phyloP scores from a whole-genome alignment of 768 basidiomycete genomes.

The Trametes villosa region DNA sequence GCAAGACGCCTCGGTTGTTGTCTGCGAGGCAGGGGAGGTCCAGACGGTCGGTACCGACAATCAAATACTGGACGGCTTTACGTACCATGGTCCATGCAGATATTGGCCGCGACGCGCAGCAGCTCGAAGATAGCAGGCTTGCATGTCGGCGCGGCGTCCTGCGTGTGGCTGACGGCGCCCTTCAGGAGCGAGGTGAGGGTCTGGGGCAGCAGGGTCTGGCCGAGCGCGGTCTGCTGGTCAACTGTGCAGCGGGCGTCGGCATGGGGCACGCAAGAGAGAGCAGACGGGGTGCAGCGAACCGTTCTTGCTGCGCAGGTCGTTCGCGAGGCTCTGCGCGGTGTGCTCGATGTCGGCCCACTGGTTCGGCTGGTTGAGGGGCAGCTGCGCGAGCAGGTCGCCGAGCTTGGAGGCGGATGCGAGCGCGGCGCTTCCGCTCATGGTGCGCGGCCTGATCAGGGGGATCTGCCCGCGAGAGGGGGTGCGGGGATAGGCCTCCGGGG shows the following conservation, averaged over 20 bases:
- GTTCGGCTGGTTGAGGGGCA: slow-evolving; percentile 36
- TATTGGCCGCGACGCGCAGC: slow-evolving; percentile 78
- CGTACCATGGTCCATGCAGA: slow-evolving; percentile 84
- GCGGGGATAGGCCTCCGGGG: background rate
- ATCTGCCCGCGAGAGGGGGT: background rate
- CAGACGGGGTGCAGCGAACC: slow-evolving; percentile 27
- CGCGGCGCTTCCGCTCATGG: slow-evolving; percentile 27
- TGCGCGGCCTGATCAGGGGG: background rate
- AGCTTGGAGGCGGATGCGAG: slow-evolving; percentile 35
- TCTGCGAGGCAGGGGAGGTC: slow-evolving; percentile 50
- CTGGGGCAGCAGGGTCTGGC: slow-evolving; percentile 65
- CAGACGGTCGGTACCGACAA: background rate
- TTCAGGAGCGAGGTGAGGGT: slow-evolving; percentile 65
- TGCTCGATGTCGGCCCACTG: slow-evolving; percentile 57
- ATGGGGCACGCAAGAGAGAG: slow-evolving; percentile 16
- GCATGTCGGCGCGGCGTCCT: slow-evolving; percentile 49
- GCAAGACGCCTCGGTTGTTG: slow-evolving; percentile 69
- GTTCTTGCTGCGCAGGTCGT: slow-evolving; percentile 62
- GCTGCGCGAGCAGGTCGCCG: slow-evolving; percentile 37
- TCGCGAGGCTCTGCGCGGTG: slow-evolving; percentile 61
- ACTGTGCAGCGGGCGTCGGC: slow-evolving; percentile 43
- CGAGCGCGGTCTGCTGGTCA: slow-evolving; percentile 73
- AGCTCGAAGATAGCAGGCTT: slow-evolving; percentile 65
- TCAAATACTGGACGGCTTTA: slow-evolving; percentile 1
- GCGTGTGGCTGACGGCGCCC: slow-evolving; percentile 53